Evolutionary conservation across 371 early-diverging fungal genomes (phyloP).

Genomic region (Mucor sp.): DNA sequence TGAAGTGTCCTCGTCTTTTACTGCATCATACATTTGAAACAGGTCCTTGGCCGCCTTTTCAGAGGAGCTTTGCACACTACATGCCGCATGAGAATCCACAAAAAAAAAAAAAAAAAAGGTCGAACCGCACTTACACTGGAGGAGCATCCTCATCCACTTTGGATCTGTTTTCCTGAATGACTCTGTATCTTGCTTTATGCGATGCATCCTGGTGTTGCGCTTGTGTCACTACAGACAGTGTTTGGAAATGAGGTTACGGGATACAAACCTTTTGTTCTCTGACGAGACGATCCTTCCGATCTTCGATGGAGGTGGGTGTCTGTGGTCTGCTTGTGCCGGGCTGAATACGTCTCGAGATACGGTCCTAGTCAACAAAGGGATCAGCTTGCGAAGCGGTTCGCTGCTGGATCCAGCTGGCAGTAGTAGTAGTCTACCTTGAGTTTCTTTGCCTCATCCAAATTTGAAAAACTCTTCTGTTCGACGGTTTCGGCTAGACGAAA

Average conservation of each 20-base stretch:
- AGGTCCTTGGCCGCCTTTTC: conserved; percentile 45
- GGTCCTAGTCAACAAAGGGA: conserved; percentile 35
- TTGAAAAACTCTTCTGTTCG: conserved; percentile 59
- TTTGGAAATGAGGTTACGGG: background rate
- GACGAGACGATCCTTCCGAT: conserved; percentile 39
- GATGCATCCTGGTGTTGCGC: conserved; percentile 30
- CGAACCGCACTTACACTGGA: conserved; percentile 21
- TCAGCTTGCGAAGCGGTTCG: too few species aligned
- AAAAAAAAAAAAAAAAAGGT: too few species aligned
- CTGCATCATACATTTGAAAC: conserved; percentile 70
- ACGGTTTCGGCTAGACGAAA: conserved; percentile 70
- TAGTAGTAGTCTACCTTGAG: conserved; percentile 47
- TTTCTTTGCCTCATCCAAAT: conserved; percentile 53
- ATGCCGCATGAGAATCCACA: background rate
- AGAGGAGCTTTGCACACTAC: conserved; percentile 41
- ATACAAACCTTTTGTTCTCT: conserved; percentile 34
- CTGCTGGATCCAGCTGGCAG: background rate
- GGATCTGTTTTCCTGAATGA: conserved; percentile 56
- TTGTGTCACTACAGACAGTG: background rate
- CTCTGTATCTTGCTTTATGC: conserved; percentile 60
- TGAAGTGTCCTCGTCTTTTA: conserved; percentile 57
- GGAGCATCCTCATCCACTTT: conserved; percentile 25
- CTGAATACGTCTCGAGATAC: conserved; percentile 52
- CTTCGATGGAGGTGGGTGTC: conserved; percentile 35
- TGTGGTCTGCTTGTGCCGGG: conserved; percentile 36